Conservation (phyloP, 2,329 filamentous ascomycete species). For the Ophiostoma australiae region DNA sequence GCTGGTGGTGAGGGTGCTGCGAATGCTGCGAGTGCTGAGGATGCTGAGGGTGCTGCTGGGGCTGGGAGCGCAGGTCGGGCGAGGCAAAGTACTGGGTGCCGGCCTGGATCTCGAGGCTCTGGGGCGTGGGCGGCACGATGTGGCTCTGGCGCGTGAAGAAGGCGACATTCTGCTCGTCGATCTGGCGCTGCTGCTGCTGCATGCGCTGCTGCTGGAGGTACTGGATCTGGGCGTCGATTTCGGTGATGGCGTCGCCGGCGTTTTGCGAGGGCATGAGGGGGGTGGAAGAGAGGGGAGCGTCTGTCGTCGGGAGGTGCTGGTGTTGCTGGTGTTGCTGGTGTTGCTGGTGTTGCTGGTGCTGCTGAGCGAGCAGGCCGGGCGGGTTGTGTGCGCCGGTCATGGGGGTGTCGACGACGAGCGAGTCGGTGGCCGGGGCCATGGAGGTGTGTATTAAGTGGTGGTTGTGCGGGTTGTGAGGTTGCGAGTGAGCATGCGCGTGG, state of each 20-base stretch:
- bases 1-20: constrained; percentile 46
- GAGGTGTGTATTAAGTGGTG: constrained; percentile 18
- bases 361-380: constrained; percentile 35
- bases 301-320: background rate
- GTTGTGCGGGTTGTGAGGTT: background rate
- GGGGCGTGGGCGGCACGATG: constrained; percentile 72
- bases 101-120: constrained; percentile 70
- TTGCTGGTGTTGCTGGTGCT: background rate
- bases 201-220: constrained; percentile 60
- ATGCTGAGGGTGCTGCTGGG: constrained; percentile 46
- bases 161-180: constrained; percentile 53
- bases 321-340: constrained; percentile 34
- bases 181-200: constrained; percentile 55
- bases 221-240: constrained; percentile 62
- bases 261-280: constrained; percentile 37
- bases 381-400: constrained; percentile 44
- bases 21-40: constrained; percentile 46
- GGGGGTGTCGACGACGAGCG: constrained; percentile 47
- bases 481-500: constrained; percentile 28
- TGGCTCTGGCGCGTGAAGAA: constrained; percentile 52
- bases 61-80: constrained; percentile 45
- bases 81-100: constrained; percentile 57
- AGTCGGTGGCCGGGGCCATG: constrained; percentile 34
- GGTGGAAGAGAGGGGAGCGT: constrained; percentile 38
- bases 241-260: constrained; percentile 50